These are phyloP conservation scores for Volutella citrinella DNA, from an alignment of 2,329 filamentous ascomycete species.

Conservation along the genomic window DNA sequence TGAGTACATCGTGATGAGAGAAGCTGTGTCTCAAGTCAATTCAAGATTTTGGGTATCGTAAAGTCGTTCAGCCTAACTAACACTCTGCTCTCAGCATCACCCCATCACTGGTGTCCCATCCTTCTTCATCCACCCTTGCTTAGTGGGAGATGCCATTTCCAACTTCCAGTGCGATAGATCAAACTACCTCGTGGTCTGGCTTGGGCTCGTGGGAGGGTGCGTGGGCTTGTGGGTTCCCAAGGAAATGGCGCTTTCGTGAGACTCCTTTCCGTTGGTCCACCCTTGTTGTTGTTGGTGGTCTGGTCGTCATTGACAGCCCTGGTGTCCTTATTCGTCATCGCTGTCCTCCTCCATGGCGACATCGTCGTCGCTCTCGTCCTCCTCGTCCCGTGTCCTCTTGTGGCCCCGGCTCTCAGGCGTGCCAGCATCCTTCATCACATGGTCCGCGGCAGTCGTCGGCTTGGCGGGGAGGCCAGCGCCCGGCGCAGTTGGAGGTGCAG, in stretches of 20 bases:
- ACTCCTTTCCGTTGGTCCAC: too few relatives aligned
- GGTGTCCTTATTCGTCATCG: slow-evolving; percentile 65
- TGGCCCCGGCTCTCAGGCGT: slow-evolving; percentile 57
- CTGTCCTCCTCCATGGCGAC: slow-evolving; percentile 69
- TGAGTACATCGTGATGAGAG: slow-evolving; percentile 45
- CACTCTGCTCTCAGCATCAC: slow-evolving; percentile 63
- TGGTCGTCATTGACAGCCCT: too few relatives aligned
- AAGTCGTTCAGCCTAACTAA: slow-evolving; percentile 38
- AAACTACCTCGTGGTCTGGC: slow-evolving; percentile 82
- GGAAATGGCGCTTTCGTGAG: slow-evolving; percentile 54
- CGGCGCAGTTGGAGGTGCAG: slow-evolving; percentile 44
- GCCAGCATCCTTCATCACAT: slow-evolving; percentile 48
- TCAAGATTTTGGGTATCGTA: slow-evolving; percentile 26
- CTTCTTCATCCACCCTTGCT: slow-evolving; percentile 93
- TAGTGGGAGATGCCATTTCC: slow-evolving; percentile 77
- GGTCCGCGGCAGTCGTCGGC: slow-evolving; percentile 45
- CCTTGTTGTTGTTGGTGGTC: too few relatives aligned
- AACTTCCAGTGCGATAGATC: slow-evolving; percentile 58
- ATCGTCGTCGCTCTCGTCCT: slow-evolving; percentile 65
- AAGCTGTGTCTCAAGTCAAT: slow-evolving; percentile 29
- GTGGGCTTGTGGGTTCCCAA: slow-evolving; percentile 77
- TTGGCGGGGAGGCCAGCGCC: slow-evolving; percentile 44
- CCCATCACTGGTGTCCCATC: slow-evolving; percentile 73
- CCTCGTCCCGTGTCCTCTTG: slow-evolving; percentile 68
- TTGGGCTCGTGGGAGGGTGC: slow-evolving; percentile 79